A percentile compares a stretch with the other conserved stretches of the same genome.
phyloP scores from a whole-genome alignment of 768 basidiomycete species.

The Filobasidium floriforme region DNA sequence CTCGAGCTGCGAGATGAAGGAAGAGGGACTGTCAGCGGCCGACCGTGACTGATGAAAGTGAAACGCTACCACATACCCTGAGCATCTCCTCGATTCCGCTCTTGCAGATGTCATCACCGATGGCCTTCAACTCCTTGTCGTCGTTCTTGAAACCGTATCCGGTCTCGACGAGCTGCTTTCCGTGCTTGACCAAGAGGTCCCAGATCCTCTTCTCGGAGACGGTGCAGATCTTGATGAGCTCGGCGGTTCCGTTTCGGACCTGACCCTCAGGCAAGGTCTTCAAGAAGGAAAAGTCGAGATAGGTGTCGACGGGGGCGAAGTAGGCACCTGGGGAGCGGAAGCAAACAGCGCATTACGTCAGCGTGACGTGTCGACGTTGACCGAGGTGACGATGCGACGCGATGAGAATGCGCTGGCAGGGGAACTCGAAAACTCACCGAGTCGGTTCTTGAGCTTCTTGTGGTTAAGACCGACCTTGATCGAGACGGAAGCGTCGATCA shows the following conservation, averaged over 20 bases:
- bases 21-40: background rate
- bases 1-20: conserved; percentile 33
- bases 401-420: too few species aligned
- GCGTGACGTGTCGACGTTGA: background rate
- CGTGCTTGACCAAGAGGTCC: conserved; percentile 44
- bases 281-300: conserved; percentile 46
- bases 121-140: conserved; percentile 31
- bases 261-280: conserved; percentile 44
- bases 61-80: conserved; percentile 24
- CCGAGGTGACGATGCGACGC: background rate
- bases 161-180: conserved; percentile 44
- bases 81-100: conserved; percentile 46
- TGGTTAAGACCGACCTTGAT: conserved; percentile 44
- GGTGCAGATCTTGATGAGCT: conserved; percentile 47
- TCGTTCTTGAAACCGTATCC: conserved; percentile 42
- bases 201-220: conserved; percentile 43
- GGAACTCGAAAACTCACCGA: conserved; percentile 14
- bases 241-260: conserved; percentile 46
- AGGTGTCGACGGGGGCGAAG: conserved; percentile 45
- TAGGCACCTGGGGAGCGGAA: conserved; percentile 38
- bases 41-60: background rate
- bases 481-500: conserved; percentile 46
- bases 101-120: conserved; percentile 43
- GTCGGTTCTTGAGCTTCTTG: conserved; percentile 46
- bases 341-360: conserved; percentile 8